Evolutionary conservation across 1,284 basidiomycete genomes (phyloP), one percentile per base, ranked within the genome.

Genomic region (Malassezia arunalokei): DNA sequence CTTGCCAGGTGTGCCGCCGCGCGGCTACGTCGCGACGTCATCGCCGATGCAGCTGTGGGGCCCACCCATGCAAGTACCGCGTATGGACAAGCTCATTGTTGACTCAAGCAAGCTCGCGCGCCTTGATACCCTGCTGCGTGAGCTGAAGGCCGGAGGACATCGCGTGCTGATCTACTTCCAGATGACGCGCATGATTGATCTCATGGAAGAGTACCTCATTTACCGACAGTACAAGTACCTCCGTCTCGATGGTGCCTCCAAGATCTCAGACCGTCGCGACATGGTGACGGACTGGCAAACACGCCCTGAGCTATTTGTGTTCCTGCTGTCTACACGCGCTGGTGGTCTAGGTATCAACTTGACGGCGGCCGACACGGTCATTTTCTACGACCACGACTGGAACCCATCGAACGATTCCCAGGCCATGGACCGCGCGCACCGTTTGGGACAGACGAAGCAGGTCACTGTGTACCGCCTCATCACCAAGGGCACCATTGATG

Each of bases 201-300:
- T 99, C 55, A 92, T 98, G 83, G 94, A 98, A 74, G 94, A 99
- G 74, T 99, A 96, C 74, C 79, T 99, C 51, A 90, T 95, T 63
- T 95, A 87, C 76, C 82, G 92, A 6, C 92, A 96, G 75, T 92
- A 94, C 80, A 95, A 95, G 76, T 98, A 99, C 73, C 77, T 98
- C 29, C 82, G 94, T 37, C 77, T 99, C 41, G 94, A 99, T 75
- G 94, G 94, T 43, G 86, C 85, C 1, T 92, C 89, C 27, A 90
- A 94, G 67, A 81, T 98, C 51, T 90, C 92, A 64, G 94, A 98
- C 71, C 80, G 94, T 66, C 81, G 94, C 58, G 94, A 98, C 75
- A 96, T 98, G 92, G 94, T 99, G 35, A 91, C 90, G 65, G 89
- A 94, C 73, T 99, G 94, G 94, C 94, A 99, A 75, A 94, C 90